Conservation (phyloP, 805 yeast species). For the Cyberlindnera galapagoensis region DNA sequence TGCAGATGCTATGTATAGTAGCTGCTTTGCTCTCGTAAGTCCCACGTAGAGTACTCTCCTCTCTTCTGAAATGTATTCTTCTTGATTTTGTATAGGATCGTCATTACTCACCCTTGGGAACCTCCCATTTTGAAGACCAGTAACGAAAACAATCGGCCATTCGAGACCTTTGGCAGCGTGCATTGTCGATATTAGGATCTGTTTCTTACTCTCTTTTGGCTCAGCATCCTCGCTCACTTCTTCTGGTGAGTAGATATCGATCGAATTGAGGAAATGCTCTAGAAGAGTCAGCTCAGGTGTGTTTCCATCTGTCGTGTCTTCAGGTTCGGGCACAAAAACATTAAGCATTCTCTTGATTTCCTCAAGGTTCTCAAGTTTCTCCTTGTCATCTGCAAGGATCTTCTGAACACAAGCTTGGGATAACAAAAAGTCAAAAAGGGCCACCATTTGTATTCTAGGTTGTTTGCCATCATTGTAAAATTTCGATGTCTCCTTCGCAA, state of each 20-base stretch:
- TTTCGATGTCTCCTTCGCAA: neutral
- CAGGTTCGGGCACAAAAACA: constrained; percentile 29
- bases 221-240: constrained; percentile 21
- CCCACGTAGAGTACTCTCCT: constrained; percentile 85
- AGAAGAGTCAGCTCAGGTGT: constrained; percentile 17
- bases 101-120: constrained; percentile 49
- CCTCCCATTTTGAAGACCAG: constrained; percentile 60
- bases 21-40: constrained; percentile 67
- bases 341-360: constrained; percentile 34
- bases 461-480: constrained; percentile 1
- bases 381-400: constrained; percentile 21
- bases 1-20: constrained; percentile 36
- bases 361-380: constrained; percentile 29
- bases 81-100: constrained; percentile 11
- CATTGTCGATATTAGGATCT: constrained; percentile 67
- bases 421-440: constrained; percentile 13
- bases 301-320: constrained; percentile 4
- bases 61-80: constrained; percentile 57
- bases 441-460: constrained; percentile 4
- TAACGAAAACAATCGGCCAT: constrained; percentile 89
- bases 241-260: constrained; percentile 28
- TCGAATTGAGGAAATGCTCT: constrained; percentile 30
- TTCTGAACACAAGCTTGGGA: constrained; percentile 2
- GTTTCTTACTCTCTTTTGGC: constrained; percentile 16
- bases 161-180: constrained; percentile 93